Conservation (phyloP, 2,329 filamentous ascomycete species). For the Berkeleyomyces rouxiae region DNA sequence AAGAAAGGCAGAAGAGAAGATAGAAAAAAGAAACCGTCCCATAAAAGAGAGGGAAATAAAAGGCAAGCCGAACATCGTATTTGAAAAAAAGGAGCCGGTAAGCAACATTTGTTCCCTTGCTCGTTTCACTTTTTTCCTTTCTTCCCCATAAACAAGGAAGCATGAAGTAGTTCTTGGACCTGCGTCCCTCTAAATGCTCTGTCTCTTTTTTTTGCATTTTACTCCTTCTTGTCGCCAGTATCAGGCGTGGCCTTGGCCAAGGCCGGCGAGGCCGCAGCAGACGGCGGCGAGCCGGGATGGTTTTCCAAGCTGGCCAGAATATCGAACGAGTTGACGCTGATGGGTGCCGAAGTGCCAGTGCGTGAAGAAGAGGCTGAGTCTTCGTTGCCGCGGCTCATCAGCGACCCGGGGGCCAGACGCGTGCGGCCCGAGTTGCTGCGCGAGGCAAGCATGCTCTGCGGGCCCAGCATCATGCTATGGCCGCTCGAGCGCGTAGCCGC, state of each 20-base stretch:
- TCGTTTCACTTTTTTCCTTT: not conserved
- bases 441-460: slow-evolving; percentile 73
- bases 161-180: not conserved
- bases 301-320: slow-evolving; percentile 46
- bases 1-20: not conserved
- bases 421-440: slow-evolving; percentile 73
- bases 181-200: not conserved
- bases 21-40: not conserved
- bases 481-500: slow-evolving; percentile 34
- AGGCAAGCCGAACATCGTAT: not conserved
- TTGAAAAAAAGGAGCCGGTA: not conserved
- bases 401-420: slow-evolving; percentile 50
- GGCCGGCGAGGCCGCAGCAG: slow-evolving; percentile 48
- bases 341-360: slow-evolving; percentile 60
- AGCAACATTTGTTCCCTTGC: too few relatives aligned
- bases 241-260: slow-evolving; percentile 45
- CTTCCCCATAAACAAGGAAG: not conserved
- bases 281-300: slow-evolving; percentile 52
- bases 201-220: slow-evolving; percentile 19
- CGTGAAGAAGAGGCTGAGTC: slow-evolving; percentile 79
- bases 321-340: slow-evolving; percentile 76
- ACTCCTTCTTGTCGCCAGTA: slow-evolving; percentile 29
- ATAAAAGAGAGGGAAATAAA: not conserved
- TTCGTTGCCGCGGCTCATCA: slow-evolving; percentile 57
- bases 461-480: slow-evolving; percentile 54